Conservation (phyloP, 495 filamentous ascomycete species). For the Aspergillus incahuasiensis region DNA sequence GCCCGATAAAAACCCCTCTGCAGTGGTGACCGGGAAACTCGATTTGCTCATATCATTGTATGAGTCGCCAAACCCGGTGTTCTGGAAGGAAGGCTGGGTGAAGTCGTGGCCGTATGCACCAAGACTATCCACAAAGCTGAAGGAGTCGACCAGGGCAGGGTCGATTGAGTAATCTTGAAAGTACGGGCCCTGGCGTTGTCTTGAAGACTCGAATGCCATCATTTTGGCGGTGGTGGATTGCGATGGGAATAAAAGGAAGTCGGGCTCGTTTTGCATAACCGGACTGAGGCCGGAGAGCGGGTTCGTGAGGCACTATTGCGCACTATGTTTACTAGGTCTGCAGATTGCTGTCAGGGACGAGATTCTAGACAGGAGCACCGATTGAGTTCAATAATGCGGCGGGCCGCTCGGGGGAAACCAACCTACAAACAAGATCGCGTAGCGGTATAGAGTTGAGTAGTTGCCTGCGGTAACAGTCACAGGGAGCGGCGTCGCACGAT, state of each 20-base stretch:
- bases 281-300: slow-evolving; percentile 3
- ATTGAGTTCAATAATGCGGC: slow-evolving; percentile 12
- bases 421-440: neutral
- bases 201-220: slow-evolving; percentile 36
- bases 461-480: neutral
- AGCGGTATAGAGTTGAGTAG: neutral
- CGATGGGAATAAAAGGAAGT: slow-evolving; percentile 27
- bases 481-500: neutral
- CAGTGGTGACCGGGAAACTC: slow-evolving; percentile 24
- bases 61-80: slow-evolving; percentile 26
- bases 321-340: slow-evolving; percentile 11
- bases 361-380: neutral
- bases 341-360: slow-evolving; percentile 4
- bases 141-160: slow-evolving; percentile 31
- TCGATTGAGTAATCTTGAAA: slow-evolving; percentile 37
- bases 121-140: slow-evolving; percentile 28
- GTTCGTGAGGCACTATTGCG: neutral
- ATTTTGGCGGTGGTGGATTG: slow-evolving; percentile 24
- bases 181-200: slow-evolving; percentile 32
- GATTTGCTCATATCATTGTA: slow-evolving; percentile 27
- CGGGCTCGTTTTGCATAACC: slow-evolving; percentile 21
- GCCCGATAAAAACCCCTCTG: slow-evolving; percentile 48
- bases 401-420: slow-evolving; percentile 14
- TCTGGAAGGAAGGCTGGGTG: slow-evolving; percentile 28
- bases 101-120: slow-evolving; percentile 23